These are phyloP conservation scores for Asterochloris sp. DNA, from an alignment of 139 green algal species.

Conservation along the genomic window DNA sequence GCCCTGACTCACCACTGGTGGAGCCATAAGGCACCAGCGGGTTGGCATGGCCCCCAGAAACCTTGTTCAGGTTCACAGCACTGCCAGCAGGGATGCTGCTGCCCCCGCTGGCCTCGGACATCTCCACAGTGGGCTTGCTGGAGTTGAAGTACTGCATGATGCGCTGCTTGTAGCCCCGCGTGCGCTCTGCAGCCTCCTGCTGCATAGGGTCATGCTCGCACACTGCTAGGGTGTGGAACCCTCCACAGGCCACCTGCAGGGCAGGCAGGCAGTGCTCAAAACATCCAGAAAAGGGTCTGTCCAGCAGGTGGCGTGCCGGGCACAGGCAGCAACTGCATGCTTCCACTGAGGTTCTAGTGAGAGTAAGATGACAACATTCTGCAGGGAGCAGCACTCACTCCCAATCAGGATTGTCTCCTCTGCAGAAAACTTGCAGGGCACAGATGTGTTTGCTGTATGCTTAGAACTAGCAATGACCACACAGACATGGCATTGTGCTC, in stretches of 20 bases:
- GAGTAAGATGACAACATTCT: too few species aligned
- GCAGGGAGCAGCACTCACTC: too few species aligned
- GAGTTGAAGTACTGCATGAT: slow-evolving; percentile 12
- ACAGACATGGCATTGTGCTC: too few species aligned
- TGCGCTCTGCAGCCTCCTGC: slow-evolving; percentile 28
- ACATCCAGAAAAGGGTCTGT: too few species aligned
- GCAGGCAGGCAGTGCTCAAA: background rate
- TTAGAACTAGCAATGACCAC: too few species aligned
- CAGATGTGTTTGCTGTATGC: too few species aligned
- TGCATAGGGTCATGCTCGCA: slow-evolving; percentile 50
- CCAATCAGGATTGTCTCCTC: too few species aligned
- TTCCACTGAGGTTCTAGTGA: too few species aligned
- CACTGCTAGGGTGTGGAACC: slow-evolving; percentile 60
- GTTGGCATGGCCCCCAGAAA: background rate
- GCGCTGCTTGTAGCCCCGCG: slow-evolving; percentile 20
- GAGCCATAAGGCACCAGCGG: slow-evolving; percentile 2
- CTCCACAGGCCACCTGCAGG: slow-evolving; percentile 58
- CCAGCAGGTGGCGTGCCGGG: too few species aligned
- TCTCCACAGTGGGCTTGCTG: slow-evolving; percentile 13
- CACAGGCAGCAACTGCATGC: too few species aligned
- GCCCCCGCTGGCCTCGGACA: slow-evolving; percentile 8
- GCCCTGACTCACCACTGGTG: background rate
- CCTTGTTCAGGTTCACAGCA: background rate
- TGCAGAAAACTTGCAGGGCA: too few species aligned
- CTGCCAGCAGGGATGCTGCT: slow-evolving; percentile 11